These are phyloP conservation scores for Schizopora paradoxa DNA, from an alignment of 1,284 basidiomycete genomes.

Conservation along the genomic window DNA sequence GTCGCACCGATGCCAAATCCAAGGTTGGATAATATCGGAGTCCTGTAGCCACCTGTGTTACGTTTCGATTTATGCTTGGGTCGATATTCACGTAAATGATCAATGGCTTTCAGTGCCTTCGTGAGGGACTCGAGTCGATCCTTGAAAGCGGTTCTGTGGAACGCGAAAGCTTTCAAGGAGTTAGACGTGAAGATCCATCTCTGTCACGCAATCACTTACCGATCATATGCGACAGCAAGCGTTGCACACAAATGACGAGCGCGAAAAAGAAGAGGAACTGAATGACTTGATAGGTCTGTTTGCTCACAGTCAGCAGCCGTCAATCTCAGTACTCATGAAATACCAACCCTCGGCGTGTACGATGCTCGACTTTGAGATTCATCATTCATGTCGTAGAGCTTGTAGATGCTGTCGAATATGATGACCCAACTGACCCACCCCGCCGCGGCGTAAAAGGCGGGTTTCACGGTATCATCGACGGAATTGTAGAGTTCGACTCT, in stretches of 20 bases:
- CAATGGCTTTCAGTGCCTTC: constrained; percentile 55
- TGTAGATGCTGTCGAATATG: constrained; percentile 57
- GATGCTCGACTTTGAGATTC: constrained; percentile 41
- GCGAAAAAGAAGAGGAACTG: constrained; percentile 68
- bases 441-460: constrained; percentile 59
- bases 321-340: not conserved
- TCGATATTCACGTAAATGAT: constrained; percentile 63
- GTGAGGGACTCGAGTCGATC: constrained; percentile 62
- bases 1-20: constrained; percentile 16
- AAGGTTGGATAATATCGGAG: constrained; percentile 36
- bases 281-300: constrained; percentile 48
- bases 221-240: constrained; percentile 62
- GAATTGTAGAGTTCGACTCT: constrained; percentile 63
- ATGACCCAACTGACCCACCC: constrained; percentile 68
- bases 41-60: constrained; percentile 29
- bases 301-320: not conserved
- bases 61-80: constrained; percentile 40
- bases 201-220: constrained; percentile 25
- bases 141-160: constrained; percentile 71
- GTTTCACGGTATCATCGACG: constrained; percentile 63
- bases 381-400: constrained; percentile 43
- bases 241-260: constrained; percentile 53
- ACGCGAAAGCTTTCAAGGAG: constrained; percentile 47
- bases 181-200: not conserved
- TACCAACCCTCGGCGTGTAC: constrained; percentile 45